Evolutionary conservation across 75 land plant species (phyloP).

Genomic region (Cupressus sempervirens): DNA sequence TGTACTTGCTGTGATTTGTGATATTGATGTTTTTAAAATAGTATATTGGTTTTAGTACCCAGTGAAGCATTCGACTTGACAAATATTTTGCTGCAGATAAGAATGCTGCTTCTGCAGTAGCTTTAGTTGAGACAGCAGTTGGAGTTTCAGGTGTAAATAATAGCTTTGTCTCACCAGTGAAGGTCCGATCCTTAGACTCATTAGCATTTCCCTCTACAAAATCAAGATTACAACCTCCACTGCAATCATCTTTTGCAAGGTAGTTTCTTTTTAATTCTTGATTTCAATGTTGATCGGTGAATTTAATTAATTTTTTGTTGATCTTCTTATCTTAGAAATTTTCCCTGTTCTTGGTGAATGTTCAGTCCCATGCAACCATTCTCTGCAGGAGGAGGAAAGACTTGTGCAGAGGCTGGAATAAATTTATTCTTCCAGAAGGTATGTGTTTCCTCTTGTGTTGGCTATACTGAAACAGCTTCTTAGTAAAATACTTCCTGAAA

Average conservation of each 20-base stretch:
- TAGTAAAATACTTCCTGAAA: slow-evolving; percentile 44
- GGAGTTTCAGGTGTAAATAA: slow-evolving; percentile 43
- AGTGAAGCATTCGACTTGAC: background rate
- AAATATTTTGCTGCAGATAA: slow-evolving; percentile 33
- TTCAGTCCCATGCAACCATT: slow-evolving; percentile 81
- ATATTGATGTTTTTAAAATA: background rate
- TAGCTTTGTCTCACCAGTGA: slow-evolving; percentile 71
- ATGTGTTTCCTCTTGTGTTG: slow-evolving; percentile 7
- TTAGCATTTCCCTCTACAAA: slow-evolving; percentile 40
- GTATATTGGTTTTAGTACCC: background rate
- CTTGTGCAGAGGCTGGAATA: slow-evolving; percentile 86
- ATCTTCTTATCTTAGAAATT: background rate
- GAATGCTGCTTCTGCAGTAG: slow-evolving; percentile 28
- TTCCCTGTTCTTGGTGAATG: background rate
- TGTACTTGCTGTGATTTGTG: background rate
- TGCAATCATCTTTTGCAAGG: slow-evolving; percentile 97
- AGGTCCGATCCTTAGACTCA: slow-evolving; percentile 52
- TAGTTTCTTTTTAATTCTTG: slow-evolving; percentile 13
- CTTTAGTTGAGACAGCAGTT: slow-evolving; percentile 23
- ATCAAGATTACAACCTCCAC: slow-evolving; percentile 52
- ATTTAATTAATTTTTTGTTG: background rate
- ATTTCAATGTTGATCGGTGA: background rate
- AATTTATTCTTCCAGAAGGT: slow-evolving; percentile 88
- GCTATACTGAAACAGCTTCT: slow-evolving; percentile 8
- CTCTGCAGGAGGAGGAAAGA: slow-evolving; percentile 82